phyloP scores from a whole-genome alignment of 805 yeast species.

The Ogataea trehalophila region DNA sequence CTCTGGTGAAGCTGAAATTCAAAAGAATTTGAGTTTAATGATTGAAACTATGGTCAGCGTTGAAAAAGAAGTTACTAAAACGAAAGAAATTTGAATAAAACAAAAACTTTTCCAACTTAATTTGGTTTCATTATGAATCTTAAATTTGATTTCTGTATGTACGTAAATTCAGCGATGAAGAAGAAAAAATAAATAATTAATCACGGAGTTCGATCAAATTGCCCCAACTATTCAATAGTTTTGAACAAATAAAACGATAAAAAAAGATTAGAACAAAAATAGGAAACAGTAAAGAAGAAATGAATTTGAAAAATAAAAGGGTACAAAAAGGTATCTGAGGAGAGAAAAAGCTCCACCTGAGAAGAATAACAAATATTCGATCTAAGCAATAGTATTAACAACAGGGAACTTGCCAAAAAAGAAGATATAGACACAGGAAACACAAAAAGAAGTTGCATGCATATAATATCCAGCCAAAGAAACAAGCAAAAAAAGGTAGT shows the following conservation, averaged over 20 bases:
- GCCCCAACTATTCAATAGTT: too few relatives aligned
- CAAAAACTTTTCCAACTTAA: too few relatives aligned
- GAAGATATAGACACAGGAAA: not conserved
- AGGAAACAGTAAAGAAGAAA: not conserved
- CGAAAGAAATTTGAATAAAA: too few relatives aligned
- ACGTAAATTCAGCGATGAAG: too few relatives aligned
- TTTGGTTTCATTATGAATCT: too few relatives aligned
- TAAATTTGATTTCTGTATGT: too few relatives aligned
- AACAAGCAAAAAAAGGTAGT: not conserved
- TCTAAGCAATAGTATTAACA: not conserved
- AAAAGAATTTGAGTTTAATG: constrained; percentile 52
- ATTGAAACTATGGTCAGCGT: constrained; percentile 26
- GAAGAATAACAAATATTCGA: not conserved
- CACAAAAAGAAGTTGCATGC: not conserved
- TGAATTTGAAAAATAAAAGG: not conserved
- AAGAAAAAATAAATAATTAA: too few relatives aligned
- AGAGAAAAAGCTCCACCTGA: too few relatives aligned
- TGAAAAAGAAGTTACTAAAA: not conserved
- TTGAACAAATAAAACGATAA: not conserved
- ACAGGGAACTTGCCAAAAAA: not conserved
- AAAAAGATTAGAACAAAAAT: not conserved
- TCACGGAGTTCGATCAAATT: too few relatives aligned
- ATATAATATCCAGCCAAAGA: not conserved
- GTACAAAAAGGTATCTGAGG: not conserved
- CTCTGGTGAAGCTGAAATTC: constrained; percentile 62